Evolutionary conservation across 139 green algal genomes (phyloP).

Genomic region (Micromonas commoda): DNA sequence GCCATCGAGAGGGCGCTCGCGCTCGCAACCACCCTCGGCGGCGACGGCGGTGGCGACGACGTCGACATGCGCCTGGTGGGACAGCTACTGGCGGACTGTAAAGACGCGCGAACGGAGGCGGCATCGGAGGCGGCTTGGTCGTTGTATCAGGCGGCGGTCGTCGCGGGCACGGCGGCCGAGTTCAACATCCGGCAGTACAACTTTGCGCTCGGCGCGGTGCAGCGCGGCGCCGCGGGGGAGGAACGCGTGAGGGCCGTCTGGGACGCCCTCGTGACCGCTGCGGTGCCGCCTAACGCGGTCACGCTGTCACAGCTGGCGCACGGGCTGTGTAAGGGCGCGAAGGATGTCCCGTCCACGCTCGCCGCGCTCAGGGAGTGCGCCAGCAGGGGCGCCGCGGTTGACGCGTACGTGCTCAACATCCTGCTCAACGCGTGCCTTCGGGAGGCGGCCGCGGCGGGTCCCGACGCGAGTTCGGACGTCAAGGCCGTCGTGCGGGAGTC

Average conservation of each 20-base stretch:
- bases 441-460: background rate
- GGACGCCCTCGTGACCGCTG: background rate
- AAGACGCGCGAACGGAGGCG: background rate
- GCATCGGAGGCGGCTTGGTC: background rate
- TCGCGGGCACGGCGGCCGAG: background rate
- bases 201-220: slow-evolving; percentile 4
- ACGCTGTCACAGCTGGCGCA: background rate
- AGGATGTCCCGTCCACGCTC: background rate
- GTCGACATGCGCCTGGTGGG: no score
- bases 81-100: background rate
- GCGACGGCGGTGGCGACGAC: background rate
- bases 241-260: background rate
- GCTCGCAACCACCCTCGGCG: background rate
- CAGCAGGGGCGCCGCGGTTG: background rate
- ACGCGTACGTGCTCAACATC: slow-evolving; percentile 2
- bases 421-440: background rate
- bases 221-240: background rate
- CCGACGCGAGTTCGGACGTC: background rate
- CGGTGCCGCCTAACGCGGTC: background rate
- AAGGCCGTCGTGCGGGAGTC: background rate
- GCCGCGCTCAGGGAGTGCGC: background rate
- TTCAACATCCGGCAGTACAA: background rate
- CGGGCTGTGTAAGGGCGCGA: background rate
- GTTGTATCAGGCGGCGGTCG: background rate
- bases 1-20: slow-evolving; percentile 52